A percentile compares a stretch with the other conserved stretches of the same genome.
Evolutionary conservation across 371 early-diverging fungal genomes (phyloP).

Genomic region (Mortierella sp.): DNA sequence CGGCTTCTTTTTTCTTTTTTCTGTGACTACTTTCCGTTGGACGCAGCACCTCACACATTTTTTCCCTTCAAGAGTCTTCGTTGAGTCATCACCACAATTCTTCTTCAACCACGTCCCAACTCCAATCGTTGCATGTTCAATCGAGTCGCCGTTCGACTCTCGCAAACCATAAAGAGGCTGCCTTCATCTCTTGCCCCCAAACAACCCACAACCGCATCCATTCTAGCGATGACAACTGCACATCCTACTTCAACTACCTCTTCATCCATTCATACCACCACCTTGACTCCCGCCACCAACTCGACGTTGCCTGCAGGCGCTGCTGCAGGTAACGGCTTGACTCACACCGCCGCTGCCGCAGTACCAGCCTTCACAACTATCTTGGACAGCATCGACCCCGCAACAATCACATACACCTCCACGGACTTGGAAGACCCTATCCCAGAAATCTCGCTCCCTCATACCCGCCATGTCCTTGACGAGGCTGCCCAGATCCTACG

Average conservation of each 20-base stretch:
- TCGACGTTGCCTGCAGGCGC: not conserved
- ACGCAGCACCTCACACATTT: not conserved
- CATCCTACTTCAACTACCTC: not conserved
- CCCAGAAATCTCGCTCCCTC: conserved; percentile 31
- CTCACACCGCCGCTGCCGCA: not conserved
- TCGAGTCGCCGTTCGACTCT: conserved; percentile 13
- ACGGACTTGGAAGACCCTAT: conserved; percentile 49
- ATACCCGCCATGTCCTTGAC: conserved; percentile 57
- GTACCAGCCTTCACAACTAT: conserved; percentile 34
- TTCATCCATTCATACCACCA: not conserved
- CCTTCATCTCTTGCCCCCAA: not conserved
- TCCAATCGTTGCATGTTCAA: conserved; percentile 7
- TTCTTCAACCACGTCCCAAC: not conserved
- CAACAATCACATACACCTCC: conserved; percentile 40
- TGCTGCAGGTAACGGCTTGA: not conserved
- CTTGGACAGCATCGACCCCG: conserved; percentile 48
- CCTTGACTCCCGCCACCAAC: conserved; percentile 22
- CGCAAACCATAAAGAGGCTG: not conserved
- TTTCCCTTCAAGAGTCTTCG: too few species aligned
- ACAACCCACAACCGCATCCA: not conserved
- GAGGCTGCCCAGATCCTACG: conserved; percentile 64
- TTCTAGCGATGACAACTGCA: not conserved
- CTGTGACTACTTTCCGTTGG: not conserved
- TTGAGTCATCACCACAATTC: not conserved
- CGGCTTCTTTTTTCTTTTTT: not conserved